Conservation (phyloP, 345 rosid genomes). For the Melaleuca alternifolia region DNA sequence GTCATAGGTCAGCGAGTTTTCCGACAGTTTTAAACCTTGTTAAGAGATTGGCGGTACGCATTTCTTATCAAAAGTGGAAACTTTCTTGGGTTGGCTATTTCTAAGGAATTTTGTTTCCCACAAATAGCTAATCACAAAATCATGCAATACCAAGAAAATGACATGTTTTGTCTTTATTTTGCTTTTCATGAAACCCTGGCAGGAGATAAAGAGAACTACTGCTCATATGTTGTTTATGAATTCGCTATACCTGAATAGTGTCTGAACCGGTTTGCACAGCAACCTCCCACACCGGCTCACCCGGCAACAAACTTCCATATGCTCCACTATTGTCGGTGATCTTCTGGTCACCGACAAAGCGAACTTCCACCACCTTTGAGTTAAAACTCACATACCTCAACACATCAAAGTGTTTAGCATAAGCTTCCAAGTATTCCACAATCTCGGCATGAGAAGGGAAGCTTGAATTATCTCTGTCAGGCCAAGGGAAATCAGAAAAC, state of each 20-base stretch:
- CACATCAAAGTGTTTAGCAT: slow-evolving; percentile 62
- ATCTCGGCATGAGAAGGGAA: slow-evolving; percentile 65
- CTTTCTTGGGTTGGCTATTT: not conserved
- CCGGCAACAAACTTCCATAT: slow-evolving; percentile 37
- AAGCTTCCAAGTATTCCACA: slow-evolving; percentile 61
- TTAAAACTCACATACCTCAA: slow-evolving; percentile 48
- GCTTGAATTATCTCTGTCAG: slow-evolving; percentile 46
- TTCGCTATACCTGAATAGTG: slow-evolving; percentile 39
- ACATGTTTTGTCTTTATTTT: not conserved
- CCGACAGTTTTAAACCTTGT: not conserved
- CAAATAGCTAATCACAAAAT: not conserved
- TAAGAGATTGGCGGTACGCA: not conserved
- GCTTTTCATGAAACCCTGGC: not conserved
- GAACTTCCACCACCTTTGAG: slow-evolving; percentile 62
- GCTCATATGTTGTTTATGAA: not conserved
- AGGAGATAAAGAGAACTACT: not conserved
- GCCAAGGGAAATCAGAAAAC: slow-evolving; percentile 90
- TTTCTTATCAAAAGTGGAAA: not conserved
- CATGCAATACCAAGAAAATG: not conserved
- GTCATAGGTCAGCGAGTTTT: not conserved
- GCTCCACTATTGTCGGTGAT: slow-evolving; percentile 4
- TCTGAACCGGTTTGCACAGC: slow-evolving; percentile 51
- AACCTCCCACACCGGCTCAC: slow-evolving; percentile 73
- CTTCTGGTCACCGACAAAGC: slow-evolving; percentile 33
- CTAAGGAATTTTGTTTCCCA: not conserved